These are phyloP conservation scores for Scalesia atractyloides DNA, from an alignment of 129 eudicot genomes.

Conservation along the genomic window DNA sequence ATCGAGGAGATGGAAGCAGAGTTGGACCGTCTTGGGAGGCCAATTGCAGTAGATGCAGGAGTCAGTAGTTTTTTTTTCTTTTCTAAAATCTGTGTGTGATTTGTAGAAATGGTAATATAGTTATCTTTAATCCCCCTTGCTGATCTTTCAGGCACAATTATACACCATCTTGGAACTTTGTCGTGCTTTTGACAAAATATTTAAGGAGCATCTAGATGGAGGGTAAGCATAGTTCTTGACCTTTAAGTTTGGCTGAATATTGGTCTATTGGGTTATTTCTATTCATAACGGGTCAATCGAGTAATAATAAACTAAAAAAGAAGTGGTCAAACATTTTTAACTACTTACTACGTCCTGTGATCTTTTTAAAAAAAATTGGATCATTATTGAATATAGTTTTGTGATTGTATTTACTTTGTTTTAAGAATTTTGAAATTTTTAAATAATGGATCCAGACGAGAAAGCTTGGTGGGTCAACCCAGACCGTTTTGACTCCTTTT, in stretches of 20 bases:
- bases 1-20: conserved; percentile 65
- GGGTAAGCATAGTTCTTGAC: conserved; percentile 43
- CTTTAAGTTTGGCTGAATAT: not conserved
- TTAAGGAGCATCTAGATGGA: conserved; percentile 71
- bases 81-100: not conserved
- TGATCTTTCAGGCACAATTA: conserved; percentile 57
- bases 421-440: not conserved
- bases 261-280: not conserved
- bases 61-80: conserved; percentile 30
- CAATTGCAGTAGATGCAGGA: conserved; percentile 64
- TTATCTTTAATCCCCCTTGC: not conserved
- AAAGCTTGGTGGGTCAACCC: not conserved
- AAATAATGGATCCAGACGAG: not conserved
- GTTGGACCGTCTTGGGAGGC: conserved; percentile 58
- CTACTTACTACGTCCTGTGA: not conserved
- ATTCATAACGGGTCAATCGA: not conserved
- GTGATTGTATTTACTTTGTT: not conserved
- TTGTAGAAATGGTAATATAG: not conserved
- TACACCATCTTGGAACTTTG: conserved; percentile 67
- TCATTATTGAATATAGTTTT: not conserved
- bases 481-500: not conserved
- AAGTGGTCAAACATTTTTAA: not conserved
- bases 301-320: not conserved
- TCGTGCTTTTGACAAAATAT: conserved; percentile 71
- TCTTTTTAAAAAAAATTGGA: not conserved